Base-by-base conservation (phyloP, 345 rosid genomes). In the Citrus unshiu region DNA sequence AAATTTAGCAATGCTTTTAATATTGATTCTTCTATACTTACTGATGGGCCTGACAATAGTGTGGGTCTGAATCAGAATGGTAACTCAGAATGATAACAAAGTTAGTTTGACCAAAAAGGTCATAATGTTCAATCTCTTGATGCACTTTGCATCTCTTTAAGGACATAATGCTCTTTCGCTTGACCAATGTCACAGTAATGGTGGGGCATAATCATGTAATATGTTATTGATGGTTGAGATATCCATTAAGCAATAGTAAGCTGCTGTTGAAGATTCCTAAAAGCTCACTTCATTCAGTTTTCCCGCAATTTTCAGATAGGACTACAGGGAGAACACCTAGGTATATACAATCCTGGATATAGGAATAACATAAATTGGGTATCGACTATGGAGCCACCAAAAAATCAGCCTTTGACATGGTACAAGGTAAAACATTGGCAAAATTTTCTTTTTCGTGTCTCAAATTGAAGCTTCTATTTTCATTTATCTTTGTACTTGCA, bases 381-480 rank as follows among this genome's bases (percentile, higher is more conserved):
- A 25, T 84, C 88, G 51, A 87, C 95, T 69, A 62, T 89, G 9
- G 83, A 83, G 73, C 97, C 97, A 54, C 98, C 92, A 24, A 93
- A 82, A 78, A 71, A 86, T 57, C 93, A 90, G 78, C 91, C 98
- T 63, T 86, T 96, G 88, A 94, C 94, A 63, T 96, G 98, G 99
- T 93, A 93, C 80, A 96, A 94, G 98, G 98, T 93, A 88, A 80
- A 61, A 24, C 12, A 40, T 70, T 66, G 22, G 70, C 3, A 10
- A 46, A 73, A 61, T 58, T 30, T 46, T 3, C 51, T 46, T 46
- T 46, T 46, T 46, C 18, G 1, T 67, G 16, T 60, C 64, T 54
- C 59, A 65, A 75, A 67, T 54, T 16, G 34, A 40, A 12, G 13
- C 12, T 14, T 10, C 6, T 34, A 40, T 2, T 22, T 13, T 5